These are phyloP conservation scores for Curvularia sp. DNA, from an alignment of 2,329 filamentous ascomycete genomes.

Conservation along the genomic window DNA sequence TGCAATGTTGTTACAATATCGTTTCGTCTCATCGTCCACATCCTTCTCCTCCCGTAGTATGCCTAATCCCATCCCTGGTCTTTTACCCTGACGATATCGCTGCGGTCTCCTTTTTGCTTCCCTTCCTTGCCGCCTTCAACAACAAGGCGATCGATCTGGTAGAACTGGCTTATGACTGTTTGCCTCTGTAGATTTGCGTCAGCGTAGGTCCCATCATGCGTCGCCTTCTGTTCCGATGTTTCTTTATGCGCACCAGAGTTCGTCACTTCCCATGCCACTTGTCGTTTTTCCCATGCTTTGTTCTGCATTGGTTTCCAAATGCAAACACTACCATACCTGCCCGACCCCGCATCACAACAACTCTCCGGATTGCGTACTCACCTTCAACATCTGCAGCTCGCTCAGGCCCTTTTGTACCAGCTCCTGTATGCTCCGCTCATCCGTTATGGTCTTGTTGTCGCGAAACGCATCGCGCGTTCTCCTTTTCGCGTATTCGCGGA, in stretches of 20 bases:
- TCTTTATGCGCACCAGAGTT: not conserved
- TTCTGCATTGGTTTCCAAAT: not conserved
- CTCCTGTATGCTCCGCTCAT: slow-evolving; percentile 81
- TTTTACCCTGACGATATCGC: slow-evolving; percentile 76
- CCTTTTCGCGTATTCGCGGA: slow-evolving; percentile 93
- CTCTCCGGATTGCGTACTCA: slow-evolving; percentile 49
- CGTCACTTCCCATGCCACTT: slow-evolving; percentile 4
- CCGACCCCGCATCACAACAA: not conserved
- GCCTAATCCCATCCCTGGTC: slow-evolving; percentile 58
- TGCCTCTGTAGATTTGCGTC: slow-evolving; percentile 73
- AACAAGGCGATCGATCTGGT: slow-evolving; percentile 87
- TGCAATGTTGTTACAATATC: slow-evolving; percentile 16
- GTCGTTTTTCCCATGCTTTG: slow-evolving; percentile 35
- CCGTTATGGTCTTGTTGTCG: slow-evolving; percentile 75
- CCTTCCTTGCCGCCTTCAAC: slow-evolving; percentile 86
- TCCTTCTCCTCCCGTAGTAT: not conserved
- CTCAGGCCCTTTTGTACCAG: slow-evolving; percentile 86
- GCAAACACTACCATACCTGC: not conserved
- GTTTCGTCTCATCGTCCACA: slow-evolving; percentile 16
- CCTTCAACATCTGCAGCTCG: slow-evolving; percentile 90
- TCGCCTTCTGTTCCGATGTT: not conserved
- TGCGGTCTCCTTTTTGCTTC: slow-evolving; percentile 72
- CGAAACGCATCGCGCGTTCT: slow-evolving; percentile 90
- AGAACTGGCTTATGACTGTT: slow-evolving; percentile 94
- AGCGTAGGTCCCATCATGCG: slow-evolving; percentile 36